Conservation (phyloP, 2,329 filamentous ascomycete species). For the Penicillium oxalicum region DNA sequence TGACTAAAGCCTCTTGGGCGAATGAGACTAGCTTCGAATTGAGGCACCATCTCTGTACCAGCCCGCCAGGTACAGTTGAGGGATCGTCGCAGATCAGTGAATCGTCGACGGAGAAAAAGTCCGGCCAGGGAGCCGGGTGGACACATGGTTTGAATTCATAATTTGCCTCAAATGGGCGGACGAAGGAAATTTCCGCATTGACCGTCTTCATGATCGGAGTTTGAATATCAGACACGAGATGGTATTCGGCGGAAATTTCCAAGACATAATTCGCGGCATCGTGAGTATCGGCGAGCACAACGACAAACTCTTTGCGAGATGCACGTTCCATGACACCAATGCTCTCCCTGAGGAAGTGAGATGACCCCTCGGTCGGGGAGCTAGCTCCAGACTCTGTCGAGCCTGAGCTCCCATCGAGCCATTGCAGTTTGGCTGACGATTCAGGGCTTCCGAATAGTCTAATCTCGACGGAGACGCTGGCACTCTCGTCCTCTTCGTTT, state of each 20-base stretch:
- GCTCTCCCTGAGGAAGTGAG: constrained; percentile 29
- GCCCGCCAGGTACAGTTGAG: constrained; percentile 48
- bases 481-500: constrained; percentile 79
- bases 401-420: constrained; percentile 36
- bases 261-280: constrained; percentile 58
- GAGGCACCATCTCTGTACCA: constrained; percentile 77
- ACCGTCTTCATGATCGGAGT: constrained; percentile 73
- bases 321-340: constrained; percentile 33
- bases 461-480: constrained; percentile 64
- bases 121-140: constrained; percentile 76
- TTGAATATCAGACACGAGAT: constrained; percentile 69
- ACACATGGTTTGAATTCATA: constrained; percentile 80
- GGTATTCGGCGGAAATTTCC: constrained; percentile 68
- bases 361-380: constrained; percentile 23
- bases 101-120: constrained; percentile 64
- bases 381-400: constrained; percentile 17
- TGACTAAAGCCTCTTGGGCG: constrained; percentile 56
- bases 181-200: constrained; percentile 63
- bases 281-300: constrained; percentile 50
- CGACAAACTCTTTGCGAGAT: constrained; percentile 26
- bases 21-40: constrained; percentile 68
- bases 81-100: constrained; percentile 26
- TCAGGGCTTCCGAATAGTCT: constrained; percentile 56
- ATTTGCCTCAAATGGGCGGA: constrained; percentile 83
- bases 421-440: constrained; percentile 41